These are phyloP conservation scores for Colletotrichum limetticola DNA, from an alignment of 2,329 filamentous ascomycete species.

Conservation along the genomic window DNA sequence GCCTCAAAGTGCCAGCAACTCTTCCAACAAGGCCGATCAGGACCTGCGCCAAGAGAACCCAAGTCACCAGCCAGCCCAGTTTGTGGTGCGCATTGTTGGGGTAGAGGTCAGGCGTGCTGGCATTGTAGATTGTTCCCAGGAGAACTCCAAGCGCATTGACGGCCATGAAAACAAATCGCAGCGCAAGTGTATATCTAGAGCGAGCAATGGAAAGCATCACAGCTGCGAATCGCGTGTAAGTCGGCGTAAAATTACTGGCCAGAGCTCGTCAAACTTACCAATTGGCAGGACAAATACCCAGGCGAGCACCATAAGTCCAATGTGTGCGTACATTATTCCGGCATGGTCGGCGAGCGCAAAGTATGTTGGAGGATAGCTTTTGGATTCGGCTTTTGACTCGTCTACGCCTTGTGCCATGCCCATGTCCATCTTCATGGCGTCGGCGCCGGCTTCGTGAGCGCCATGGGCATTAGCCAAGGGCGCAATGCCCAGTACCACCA, in stretches of 20 bases:
- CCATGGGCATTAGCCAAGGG: slow-evolving; percentile 23
- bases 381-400: slow-evolving; percentile 32
- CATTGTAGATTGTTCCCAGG: slow-evolving; percentile 78
- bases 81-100: slow-evolving; percentile 89
- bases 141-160: slow-evolving; percentile 73
- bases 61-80: slow-evolving; percentile 85
- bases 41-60: slow-evolving; percentile 76
- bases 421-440: slow-evolving; percentile 31
- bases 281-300: slow-evolving; percentile 81
- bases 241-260: neutral
- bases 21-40: slow-evolving; percentile 73
- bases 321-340: slow-evolving; percentile 74
- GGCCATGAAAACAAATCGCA: slow-evolving; percentile 75
- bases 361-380: slow-evolving; percentile 62
- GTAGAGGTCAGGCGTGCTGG: slow-evolving; percentile 86
- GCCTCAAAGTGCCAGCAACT: slow-evolving; percentile 55
- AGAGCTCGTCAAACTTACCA: slow-evolving; percentile 61
- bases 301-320: slow-evolving; percentile 74
- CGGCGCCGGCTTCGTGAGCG: slow-evolving; percentile 36
- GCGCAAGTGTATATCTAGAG: slow-evolving; percentile 77
- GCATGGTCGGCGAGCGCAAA: slow-evolving; percentile 66
- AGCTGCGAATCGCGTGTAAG: slow-evolving; percentile 56
- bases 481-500: slow-evolving; percentile 9
- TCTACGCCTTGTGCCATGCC: slow-evolving; percentile 26
- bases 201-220: slow-evolving; percentile 87